phyloP scores from a whole-genome alignment of 805 yeast genomes.

The Hanseniaspora thailandica region DNA sequence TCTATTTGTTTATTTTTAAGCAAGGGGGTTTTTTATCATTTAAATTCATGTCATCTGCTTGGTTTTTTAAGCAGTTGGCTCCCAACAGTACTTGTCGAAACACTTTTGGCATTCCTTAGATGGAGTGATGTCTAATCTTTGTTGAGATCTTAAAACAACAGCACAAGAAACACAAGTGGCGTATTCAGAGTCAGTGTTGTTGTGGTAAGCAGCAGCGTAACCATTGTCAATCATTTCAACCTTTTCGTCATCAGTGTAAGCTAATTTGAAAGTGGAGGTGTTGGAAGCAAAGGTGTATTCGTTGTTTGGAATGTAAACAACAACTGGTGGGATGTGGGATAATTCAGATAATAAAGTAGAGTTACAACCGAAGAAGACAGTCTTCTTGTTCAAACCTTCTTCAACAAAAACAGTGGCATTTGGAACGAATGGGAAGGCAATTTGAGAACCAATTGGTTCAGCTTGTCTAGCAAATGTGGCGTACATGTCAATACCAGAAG shows the following conservation, averaged over 20 bases:
- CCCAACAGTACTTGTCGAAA: conserved; percentile 54
- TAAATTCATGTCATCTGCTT: too few relatives aligned
- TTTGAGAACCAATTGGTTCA: conserved; percentile 38
- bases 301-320: conserved; percentile 67
- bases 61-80: conserved; percentile 8
- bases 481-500: conserved; percentile 52
- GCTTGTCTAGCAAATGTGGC: conserved; percentile 51
- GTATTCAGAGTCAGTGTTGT: conserved; percentile 59
- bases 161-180: conserved; percentile 75
- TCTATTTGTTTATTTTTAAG: background rate
- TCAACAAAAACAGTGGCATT: conserved; percentile 49
- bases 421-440: conserved; percentile 74
- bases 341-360: conserved; percentile 48
- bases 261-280: conserved; percentile 58
- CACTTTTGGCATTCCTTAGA: conserved; percentile 62
- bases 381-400: conserved; percentile 51
- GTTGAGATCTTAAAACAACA: conserved; percentile 63
- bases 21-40: too few relatives aligned
- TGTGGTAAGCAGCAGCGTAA: conserved; percentile 55
- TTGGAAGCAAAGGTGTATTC: conserved; percentile 58
- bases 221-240: conserved; percentile 59
- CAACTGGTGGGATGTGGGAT: conserved; percentile 51
- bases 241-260: conserved; percentile 48
- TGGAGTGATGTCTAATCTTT: conserved; percentile 49
- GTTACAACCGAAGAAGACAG: conserved; percentile 78